Percentiles rank a stretch among this genome's conserved stretches.
Conservation (phyloP, 805 yeast species). For the Ogataea zsoltii region DNA sequence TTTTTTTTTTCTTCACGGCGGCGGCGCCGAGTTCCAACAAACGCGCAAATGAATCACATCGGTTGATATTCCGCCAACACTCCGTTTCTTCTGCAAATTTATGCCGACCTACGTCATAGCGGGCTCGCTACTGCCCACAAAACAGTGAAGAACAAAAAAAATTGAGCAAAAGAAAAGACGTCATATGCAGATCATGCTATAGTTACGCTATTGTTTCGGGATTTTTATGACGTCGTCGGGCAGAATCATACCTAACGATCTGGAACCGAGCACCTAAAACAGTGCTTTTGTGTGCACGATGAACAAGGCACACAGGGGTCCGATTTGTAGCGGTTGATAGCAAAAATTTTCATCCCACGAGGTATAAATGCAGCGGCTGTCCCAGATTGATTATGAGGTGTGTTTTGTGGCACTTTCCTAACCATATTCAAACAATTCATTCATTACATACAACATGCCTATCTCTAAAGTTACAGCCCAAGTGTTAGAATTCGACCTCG, state of each 20-base stretch:
- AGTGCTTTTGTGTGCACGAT: background rate
- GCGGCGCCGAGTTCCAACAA: too few relatives aligned
- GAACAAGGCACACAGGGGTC: background rate
- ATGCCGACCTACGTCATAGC: slow-evolving; percentile 7
- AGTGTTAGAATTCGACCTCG: slow-evolving; percentile 68
- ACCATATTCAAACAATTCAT: background rate
- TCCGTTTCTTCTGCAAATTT: slow-evolving; percentile 1
- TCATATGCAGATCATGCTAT: background rate
- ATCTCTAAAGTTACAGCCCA: slow-evolving; percentile 8
- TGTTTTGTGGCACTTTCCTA: too few relatives aligned
- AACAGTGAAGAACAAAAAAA: background rate
- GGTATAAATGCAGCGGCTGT: slow-evolving; percentile 1
- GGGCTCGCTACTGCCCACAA: slow-evolving; percentile 7
- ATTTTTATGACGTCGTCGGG: slow-evolving; percentile 3
- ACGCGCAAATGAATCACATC: slow-evolving; percentile 1
- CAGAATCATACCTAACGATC: background rate
- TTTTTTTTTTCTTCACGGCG: too few relatives aligned
- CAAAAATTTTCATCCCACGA: background rate
- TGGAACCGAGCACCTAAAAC: background rate
- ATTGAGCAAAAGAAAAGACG: slow-evolving; percentile 1
- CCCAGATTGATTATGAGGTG: background rate
- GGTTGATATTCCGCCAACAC: background rate
- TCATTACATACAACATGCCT: slow-evolving; percentile 4
- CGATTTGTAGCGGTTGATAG: background rate
- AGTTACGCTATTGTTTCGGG: background rate